Evolutionary conservation across 2,329 filamentous ascomycete genomes (phyloP), one percentile per base, ranked within the genome.

Genomic region (Sporothrix schenckii): DNA sequence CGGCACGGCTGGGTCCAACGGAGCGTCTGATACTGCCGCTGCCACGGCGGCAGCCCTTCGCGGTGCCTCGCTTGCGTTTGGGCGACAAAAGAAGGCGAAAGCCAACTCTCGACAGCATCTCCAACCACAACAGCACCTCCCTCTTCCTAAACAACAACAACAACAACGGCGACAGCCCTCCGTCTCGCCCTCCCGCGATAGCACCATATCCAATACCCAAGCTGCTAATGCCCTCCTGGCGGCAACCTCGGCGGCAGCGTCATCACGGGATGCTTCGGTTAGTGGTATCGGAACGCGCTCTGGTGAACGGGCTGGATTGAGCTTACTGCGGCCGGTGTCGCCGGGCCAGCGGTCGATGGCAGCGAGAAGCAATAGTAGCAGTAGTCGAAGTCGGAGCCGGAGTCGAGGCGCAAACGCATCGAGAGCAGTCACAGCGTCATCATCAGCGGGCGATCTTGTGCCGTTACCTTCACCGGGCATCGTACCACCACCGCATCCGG

Each of bases 41-140:
- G 71, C 70, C 19, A 47, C 68, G 27, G 68, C 71, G 2, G 78
- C 83, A 16, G 78, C 83, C 21, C 78, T 88, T 70, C 82, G 80
- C 71, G 86, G 86, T 68, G 86, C 86, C 11, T 84, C 83, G 13
- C 80, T 88, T 34, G 86, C 86, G 24, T 88, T 88, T 72, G 80
- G 81, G 73, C 83, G 82, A 63, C 49, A 61, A 14, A 53, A 66
- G 39, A 56, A 66, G 68, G 41, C 34, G n/a, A 50, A 52, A 14
- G 39, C 50, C 24, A 47, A 63, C 39, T 19, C 58, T 24, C 60
- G 50, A 16, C 54, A 60, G 44, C 24, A 44, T 41, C 24, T 54
- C 21, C 47, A 34, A 34, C 16, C 13, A 4, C n/a, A 34, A 2
- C 68, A 34, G 44, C 61, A 66, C 7, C 44, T 66, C 53, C 44